Conservation (phyloP, 441 rosid genomes). For the Populus trichocarpa region DNA sequence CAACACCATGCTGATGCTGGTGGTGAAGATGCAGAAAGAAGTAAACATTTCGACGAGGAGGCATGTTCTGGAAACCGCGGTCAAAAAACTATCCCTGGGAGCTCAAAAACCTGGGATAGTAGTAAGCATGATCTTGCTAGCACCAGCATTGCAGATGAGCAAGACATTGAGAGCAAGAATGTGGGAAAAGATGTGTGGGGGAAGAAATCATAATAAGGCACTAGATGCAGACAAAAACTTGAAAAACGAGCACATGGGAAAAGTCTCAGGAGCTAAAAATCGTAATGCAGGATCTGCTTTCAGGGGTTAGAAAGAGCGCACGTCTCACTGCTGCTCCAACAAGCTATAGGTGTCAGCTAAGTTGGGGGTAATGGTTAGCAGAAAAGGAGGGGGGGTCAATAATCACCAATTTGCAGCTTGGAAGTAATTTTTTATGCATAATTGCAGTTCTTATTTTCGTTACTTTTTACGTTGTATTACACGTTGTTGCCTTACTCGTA, state of each 20-base stretch:
- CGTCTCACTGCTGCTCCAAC: background rate
- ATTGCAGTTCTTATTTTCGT: background rate
- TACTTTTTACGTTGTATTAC: background rate
- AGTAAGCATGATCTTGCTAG: slow-evolving; percentile 20
- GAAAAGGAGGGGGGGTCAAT: background rate
- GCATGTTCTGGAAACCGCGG: slow-evolving; percentile 21
- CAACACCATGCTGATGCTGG: slow-evolving; percentile 25
- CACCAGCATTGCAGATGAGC: slow-evolving; percentile 1
- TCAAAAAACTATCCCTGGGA: slow-evolving; percentile 12
- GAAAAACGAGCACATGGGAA: background rate
- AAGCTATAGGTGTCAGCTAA: background rate
- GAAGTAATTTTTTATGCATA: background rate
- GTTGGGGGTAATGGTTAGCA: background rate
- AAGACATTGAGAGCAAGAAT: slow-evolving; percentile 7
- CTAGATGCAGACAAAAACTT: background rate
- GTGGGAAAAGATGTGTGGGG: slow-evolving; percentile 15
- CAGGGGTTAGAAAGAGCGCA: background rate
- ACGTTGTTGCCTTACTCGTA: background rate
- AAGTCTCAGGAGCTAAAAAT: background rate
- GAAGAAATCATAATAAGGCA: slow-evolving; percentile 6
- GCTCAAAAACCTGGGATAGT: slow-evolving; percentile 20
- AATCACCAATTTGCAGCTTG: background rate
- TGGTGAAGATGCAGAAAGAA: slow-evolving; percentile 35
- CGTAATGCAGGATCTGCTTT: background rate
- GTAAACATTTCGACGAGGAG: slow-evolving; percentile 47